Conservation (phyloP, 2,329 filamentous ascomycete genomes). For the Colletotrichum viniferum region DNA sequence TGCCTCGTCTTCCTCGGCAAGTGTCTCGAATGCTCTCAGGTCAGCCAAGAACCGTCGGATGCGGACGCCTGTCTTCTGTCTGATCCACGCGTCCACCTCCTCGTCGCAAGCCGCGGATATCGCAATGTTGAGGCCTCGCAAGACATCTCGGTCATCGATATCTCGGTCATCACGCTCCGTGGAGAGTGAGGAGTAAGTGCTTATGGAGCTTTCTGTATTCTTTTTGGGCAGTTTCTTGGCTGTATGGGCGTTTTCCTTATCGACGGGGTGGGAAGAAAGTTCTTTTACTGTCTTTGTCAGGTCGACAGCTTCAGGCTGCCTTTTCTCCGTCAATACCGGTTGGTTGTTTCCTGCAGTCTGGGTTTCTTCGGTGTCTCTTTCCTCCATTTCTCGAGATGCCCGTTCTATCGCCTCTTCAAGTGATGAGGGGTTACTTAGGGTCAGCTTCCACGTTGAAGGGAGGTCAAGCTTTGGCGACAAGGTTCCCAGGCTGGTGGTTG, state of each 20-base stretch:
- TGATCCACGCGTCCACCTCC: conserved; percentile 56
- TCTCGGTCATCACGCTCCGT: conserved; percentile 39
- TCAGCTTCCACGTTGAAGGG: conserved; percentile 32
- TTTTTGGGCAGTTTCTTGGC: not conserved
- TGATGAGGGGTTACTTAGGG: conserved; percentile 31
- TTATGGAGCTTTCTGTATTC: not conserved
- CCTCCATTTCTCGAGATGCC: conserved; percentile 29
- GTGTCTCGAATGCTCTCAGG: conserved; percentile 53
- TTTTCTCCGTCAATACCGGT: not conserved
- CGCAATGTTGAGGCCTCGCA: conserved; percentile 59
- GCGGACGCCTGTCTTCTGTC: conserved; percentile 54
- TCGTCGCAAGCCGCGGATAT: conserved; percentile 61
- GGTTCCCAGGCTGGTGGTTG: not conserved
- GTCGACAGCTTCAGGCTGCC: not conserved
- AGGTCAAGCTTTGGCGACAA: conserved; percentile 24
- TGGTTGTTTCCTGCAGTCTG: not conserved
- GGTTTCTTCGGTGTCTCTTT: conserved; percentile 21
- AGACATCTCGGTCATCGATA: conserved; percentile 55
- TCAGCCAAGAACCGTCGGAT: conserved; percentile 61
- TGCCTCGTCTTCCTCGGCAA: conserved; percentile 37
- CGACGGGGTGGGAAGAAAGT: not conserved
- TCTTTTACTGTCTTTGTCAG: not conserved
- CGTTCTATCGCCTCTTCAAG: conserved; percentile 34
- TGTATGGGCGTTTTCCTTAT: not conserved
- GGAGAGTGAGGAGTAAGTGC: conserved; percentile 18